These are phyloP conservation scores for Sphaerulina musiva DNA, from an alignment of 2,329 filamentous ascomycete genomes.

Conservation along the genomic window DNA sequence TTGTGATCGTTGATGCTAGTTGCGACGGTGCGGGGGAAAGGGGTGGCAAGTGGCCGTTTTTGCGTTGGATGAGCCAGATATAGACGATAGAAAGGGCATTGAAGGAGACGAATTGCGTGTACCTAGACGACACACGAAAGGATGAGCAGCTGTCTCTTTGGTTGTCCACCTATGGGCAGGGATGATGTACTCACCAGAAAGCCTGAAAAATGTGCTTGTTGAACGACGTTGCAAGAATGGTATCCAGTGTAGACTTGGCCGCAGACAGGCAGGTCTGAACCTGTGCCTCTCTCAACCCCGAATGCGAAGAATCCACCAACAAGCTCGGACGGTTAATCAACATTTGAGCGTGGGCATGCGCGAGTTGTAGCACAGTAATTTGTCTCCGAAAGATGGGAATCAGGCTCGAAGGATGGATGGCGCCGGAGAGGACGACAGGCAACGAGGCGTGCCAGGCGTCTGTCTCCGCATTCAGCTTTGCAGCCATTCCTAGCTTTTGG, in stretches of 20 bases:
- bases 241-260: conserved; percentile 42
- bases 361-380: conserved; percentile 49
- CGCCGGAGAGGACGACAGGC: conserved; percentile 40
- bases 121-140: not conserved
- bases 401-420: conserved; percentile 40
- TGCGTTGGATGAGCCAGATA: conserved; percentile 48
- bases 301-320: conserved; percentile 36
- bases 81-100: conserved; percentile 48
- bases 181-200: conserved; percentile 43
- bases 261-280: conserved; percentile 45
- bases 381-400: conserved; percentile 50
- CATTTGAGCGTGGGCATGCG: conserved; percentile 52
- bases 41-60: conserved; percentile 19
- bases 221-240: conserved; percentile 35
- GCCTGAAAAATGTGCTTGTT: conserved; percentile 40
- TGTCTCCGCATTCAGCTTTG: conserved; percentile 40
- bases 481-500: conserved; percentile 28
- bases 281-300: conserved; percentile 30
- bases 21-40: conserved; percentile 3
- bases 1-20: no score
- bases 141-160: not conserved
- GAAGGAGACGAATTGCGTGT: conserved; percentile 20
- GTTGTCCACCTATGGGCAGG: no score
- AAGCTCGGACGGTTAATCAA: conserved; percentile 50
- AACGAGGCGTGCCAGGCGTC: conserved; percentile 43